Conservation (phyloP, 169 alveolate genomes). For the Plasmodium coatneyi region DNA sequence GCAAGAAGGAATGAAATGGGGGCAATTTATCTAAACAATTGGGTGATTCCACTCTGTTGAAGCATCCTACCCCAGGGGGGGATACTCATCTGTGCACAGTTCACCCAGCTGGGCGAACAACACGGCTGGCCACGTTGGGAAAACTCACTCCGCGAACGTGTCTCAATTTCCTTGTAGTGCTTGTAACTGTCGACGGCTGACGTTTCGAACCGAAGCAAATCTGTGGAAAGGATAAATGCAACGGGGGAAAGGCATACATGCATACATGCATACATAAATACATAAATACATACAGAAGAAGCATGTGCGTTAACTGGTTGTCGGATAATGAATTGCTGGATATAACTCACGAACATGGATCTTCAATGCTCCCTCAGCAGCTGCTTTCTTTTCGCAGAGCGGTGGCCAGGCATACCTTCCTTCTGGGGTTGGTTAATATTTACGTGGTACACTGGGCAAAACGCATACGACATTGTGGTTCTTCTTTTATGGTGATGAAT, state of each 20-base stretch:
- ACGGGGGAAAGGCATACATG: neutral
- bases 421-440: slow-evolving; percentile 58
- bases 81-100: neutral
- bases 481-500: neutral
- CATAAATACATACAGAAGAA: too few species aligned
- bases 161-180: slow-evolving; percentile 25
- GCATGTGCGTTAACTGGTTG: neutral
- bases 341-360: neutral
- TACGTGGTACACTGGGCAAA: slow-evolving; percentile 35
- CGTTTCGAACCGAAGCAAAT: slow-evolving; percentile 45
- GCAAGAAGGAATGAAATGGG: neutral
- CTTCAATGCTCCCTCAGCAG: neutral
- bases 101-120: neutral
- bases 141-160: slow-evolving; percentile 26
- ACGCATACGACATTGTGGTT: slow-evolving; percentile 61
- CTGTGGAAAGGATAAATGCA: neutral
- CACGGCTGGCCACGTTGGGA: too few species aligned
- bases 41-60: neutral
- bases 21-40: neutral
- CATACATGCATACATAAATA: too few species aligned
- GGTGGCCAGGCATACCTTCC: slow-evolving; percentile 29
- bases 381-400: neutral
- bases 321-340: neutral
- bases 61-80: neutral
- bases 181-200: slow-evolving; percentile 48